These are phyloP conservation scores for Camelina laxa DNA, from an alignment of 345 rosid genomes.

Conservation along the genomic window DNA sequence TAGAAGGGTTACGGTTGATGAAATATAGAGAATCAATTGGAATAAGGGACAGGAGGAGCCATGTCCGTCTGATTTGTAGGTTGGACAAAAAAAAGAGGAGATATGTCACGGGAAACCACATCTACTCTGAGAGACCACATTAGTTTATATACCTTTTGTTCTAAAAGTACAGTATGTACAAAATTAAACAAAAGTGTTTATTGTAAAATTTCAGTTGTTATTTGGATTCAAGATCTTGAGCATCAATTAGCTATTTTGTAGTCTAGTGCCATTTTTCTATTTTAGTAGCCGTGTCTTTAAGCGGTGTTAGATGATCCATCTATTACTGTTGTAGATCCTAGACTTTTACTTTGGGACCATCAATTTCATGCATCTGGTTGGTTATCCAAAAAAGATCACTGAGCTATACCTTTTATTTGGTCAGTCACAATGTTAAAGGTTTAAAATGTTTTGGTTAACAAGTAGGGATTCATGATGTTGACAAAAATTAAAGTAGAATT, in stretches of 20 bases:
- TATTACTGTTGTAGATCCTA: neutral
- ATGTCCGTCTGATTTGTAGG: slow-evolving; percentile 16
- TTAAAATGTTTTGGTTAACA: slow-evolving; percentile 4
- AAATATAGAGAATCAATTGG: slow-evolving; percentile 24
- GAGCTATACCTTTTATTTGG: neutral
- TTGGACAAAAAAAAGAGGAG: slow-evolving; percentile 11
- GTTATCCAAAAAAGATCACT: neutral
- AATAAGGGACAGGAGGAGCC: neutral
- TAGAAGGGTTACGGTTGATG: neutral
- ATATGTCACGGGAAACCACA: slow-evolving; percentile 21
- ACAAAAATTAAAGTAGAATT: slow-evolving; percentile 11
- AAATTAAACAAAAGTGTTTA: neutral
- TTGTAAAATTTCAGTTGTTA: neutral
- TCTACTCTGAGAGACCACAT: neutral
- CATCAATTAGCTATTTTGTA: neutral
- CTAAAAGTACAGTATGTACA: neutral
- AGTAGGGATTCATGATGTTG: slow-evolving; percentile 30
- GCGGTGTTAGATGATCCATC: neutral
- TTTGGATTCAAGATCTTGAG: slow-evolving; percentile 26
- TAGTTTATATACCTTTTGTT: neutral
- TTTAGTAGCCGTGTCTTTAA: neutral
- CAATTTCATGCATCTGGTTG: neutral
- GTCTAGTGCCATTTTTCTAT: neutral
- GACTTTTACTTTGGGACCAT: slow-evolving; percentile 14
- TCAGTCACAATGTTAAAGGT: neutral